phyloP scores from a whole-genome alignment of 805 yeast genomes.

The Candida anglica region DNA sequence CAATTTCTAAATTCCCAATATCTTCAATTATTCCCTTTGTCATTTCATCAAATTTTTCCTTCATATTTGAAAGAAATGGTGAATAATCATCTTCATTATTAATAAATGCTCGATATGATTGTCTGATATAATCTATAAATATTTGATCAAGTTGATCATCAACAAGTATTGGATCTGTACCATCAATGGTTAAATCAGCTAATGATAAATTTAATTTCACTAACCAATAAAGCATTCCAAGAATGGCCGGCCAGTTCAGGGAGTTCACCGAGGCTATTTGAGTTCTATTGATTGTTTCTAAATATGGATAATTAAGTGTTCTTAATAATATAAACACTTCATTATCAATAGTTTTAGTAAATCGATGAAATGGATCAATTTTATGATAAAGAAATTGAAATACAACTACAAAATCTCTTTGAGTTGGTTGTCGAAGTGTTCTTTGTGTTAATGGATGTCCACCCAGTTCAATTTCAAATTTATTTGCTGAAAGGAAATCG shows the following conservation, averaged over 20 bases:
- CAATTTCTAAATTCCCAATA: conserved; percentile 35
- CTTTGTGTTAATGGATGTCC: conserved; percentile 64
- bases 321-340: conserved; percentile 71
- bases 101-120: conserved; percentile 65
- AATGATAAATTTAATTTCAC: conserved; percentile 47
- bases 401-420: conserved; percentile 73
- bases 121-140: conserved; percentile 56
- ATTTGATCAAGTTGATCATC: conserved; percentile 49
- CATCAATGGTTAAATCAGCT: conserved; percentile 22
- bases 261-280: conserved; percentile 92
- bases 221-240: conserved; percentile 84
- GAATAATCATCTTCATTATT: conserved; percentile 61
- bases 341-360: conserved; percentile 63
- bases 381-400: conserved; percentile 77
- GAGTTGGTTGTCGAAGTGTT: conserved; percentile 75
- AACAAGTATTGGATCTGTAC: conserved; percentile 21
- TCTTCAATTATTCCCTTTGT: conserved; percentile 47
- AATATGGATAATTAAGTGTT: conserved; percentile 69
- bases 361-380: conserved; percentile 75
- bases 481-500: conserved; percentile 57
- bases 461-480: conserved; percentile 73
- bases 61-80: conserved; percentile 52
- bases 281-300: conserved; percentile 76
- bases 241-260: conserved; percentile 76
- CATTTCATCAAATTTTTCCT: conserved; percentile 49